phyloP scores from a whole-genome alignment of 139 green algal genomes.

The Tetratostichococcus sp. region DNA sequence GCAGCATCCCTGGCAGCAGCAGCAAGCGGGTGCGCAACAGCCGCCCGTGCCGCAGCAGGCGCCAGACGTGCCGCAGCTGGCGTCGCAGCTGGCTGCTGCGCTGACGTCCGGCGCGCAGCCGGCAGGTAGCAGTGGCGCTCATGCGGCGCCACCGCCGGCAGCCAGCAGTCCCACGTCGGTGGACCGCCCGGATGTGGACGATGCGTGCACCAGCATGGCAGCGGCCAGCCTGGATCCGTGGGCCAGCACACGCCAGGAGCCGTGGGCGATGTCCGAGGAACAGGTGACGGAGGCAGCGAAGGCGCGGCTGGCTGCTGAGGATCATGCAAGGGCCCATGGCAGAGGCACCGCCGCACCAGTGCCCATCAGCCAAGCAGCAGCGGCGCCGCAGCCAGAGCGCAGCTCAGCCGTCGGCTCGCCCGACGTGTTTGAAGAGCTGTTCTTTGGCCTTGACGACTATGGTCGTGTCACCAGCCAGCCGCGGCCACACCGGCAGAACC shows the following conservation, averaged over 20 bases:
- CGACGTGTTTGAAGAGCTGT: neutral
- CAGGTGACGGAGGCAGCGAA: neutral
- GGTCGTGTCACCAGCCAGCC: neutral
- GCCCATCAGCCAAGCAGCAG: neutral
- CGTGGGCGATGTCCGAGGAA: neutral
- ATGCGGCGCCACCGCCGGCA: no score
- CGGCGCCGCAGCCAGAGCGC: no score
- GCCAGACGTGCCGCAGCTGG: neutral
- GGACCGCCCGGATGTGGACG: no score
- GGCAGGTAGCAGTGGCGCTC: no score
- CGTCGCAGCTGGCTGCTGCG: neutral
- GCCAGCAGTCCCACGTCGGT: no score
- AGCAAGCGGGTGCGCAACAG: neutral
- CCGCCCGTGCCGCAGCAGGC: neutral
- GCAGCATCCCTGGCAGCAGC: neutral
- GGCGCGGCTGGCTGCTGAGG: neutral
- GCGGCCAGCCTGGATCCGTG: neutral
- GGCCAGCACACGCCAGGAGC: neutral
- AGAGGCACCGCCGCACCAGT: neutral
- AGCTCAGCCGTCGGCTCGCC: neutral
- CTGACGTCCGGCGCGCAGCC: neutral
- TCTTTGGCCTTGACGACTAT: neutral
- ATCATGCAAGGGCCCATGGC: neutral
- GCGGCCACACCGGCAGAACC: no score
- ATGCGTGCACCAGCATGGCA: neutral